Evolutionary conservation across 768 basidiomycete genomes (phyloP), one percentile per base, ranked within the genome.

Genomic region (Dioszegia aurantiaca): DNA sequence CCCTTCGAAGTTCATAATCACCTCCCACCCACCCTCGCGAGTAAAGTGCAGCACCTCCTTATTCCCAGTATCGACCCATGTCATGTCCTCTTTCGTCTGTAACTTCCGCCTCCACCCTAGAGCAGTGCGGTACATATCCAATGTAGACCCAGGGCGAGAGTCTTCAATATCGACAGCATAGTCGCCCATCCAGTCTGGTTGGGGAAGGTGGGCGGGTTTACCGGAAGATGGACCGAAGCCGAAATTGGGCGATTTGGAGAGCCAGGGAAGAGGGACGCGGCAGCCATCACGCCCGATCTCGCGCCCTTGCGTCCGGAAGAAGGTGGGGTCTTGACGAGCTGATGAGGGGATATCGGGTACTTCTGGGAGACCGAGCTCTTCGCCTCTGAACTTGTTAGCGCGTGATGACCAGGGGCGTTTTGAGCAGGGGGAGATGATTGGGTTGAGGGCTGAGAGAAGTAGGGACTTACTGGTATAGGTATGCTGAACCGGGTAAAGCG

Each of bases 241-340:
- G 48, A 61, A 67, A 43, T 65, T 65, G 26, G 53, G 44, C 24
- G 36, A 49, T 9, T 24, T 24, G 3, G 41, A 19, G 0, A 31
- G 33, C 70, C 70, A 72, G 5, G 70, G 70, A 4, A 72, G 36
- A n/a, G 70, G 70, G 16, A 72, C 67, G 45, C 70, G 37, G 53
- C 70, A 72, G 19, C 70, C 70, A 28, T 72, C 70, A 42, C 70
- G 61, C 33, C 70, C 70, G 17, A 69, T 64, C 41, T 67, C 63
- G 12, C 46, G 31, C 24, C 68, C 70, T 12, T 65, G 51, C 19
- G 56, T 67, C 3, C 65, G 59, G 59, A 60, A 58, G 56, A 69
- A 72, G 6, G 58, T 63, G 31, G 70, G 70, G 46, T 72, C 70
- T 63, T 72, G 70, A 30, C 65, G 37, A 19, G 65, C 42, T 9